These are phyloP conservation scores for Epichloe glyceriae DNA, from an alignment of 2,329 filamentous ascomycete species.

Conservation along the genomic window DNA sequence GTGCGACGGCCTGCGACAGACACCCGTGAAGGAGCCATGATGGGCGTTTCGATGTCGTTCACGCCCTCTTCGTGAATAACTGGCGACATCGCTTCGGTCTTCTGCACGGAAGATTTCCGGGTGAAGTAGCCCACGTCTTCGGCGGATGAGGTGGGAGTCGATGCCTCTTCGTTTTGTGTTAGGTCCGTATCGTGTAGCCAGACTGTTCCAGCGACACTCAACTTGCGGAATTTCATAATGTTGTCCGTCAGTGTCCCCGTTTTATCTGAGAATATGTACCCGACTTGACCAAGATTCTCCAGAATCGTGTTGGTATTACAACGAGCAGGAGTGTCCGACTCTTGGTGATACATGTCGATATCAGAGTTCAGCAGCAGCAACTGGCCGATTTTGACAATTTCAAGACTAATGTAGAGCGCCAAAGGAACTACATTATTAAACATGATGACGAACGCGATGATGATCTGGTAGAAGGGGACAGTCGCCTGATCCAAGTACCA, in stretches of 20 bases:
- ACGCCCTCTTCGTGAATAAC: conserved; percentile 19
- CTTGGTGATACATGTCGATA: conserved; percentile 80
- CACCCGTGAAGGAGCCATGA: conserved; percentile 18
- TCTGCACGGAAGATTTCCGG: conserved; percentile 16
- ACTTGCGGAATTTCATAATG: conserved; percentile 86
- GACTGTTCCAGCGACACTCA: conserved; percentile 78
- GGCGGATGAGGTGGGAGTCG: neutral
- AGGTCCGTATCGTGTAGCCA: conserved; percentile 78
- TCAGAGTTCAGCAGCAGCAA: conserved; percentile 71
- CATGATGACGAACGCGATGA: conserved; percentile 88
- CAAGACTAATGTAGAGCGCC: conserved; percentile 80
- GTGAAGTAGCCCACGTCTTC: conserved; percentile 3
- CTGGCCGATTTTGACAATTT: conserved; percentile 69
- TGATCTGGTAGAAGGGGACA: conserved; percentile 68
- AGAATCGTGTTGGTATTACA: conserved; percentile 92
- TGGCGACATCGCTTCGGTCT: conserved; percentile 15
- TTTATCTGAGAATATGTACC: conserved; percentile 86
- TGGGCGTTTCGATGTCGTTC: conserved; percentile 11
- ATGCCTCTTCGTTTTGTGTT: conserved; percentile 16
- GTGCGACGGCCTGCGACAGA: conserved; percentile 28
- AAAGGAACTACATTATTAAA: conserved; percentile 94
- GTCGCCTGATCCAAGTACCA: conserved; percentile 64
- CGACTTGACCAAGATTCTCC: conserved; percentile 84
- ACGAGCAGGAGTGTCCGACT: conserved; percentile 71
- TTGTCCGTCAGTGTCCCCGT: conserved; percentile 92